Evolutionary conservation across 2,329 filamentous ascomycete species (phyloP).

Genomic region (Talaromyces sp.): DNA sequence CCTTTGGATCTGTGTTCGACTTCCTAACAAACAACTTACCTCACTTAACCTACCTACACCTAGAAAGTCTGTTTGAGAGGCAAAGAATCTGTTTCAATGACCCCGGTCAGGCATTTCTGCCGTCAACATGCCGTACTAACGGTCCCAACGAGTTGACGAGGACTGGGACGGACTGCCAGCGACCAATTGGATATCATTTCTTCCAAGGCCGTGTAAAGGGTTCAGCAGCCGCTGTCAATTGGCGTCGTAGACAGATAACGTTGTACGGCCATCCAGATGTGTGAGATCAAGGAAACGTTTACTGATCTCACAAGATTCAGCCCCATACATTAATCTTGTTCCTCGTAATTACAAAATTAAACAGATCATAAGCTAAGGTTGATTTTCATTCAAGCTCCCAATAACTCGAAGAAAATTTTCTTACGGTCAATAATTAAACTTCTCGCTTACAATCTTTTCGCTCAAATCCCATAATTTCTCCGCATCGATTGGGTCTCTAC

Average conservation of each 20-base stretch:
- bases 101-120: background rate
- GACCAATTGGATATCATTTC: background rate
- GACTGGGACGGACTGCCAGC: background rate
- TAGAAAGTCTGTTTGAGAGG: background rate
- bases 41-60: background rate
- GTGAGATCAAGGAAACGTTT: no score
- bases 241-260: background rate
- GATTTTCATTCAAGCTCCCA: no score
- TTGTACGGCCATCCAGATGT: background rate
- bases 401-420: no score
- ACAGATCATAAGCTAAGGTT: no score
- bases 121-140: background rate
- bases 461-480: background rate
- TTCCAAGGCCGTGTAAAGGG: background rate
- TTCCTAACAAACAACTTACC: background rate
- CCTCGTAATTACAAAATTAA: no score
- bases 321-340: no score
- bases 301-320: no score
- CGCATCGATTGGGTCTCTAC: background rate
- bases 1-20: background rate
- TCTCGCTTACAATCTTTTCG: background rate
- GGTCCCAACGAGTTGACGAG: background rate
- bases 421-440: background rate
- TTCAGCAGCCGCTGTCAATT: background rate
- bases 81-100: background rate